phyloP scores from a whole-genome alignment of 2,329 filamentous ascomycete species.

The Pyrenophora graminea region DNA sequence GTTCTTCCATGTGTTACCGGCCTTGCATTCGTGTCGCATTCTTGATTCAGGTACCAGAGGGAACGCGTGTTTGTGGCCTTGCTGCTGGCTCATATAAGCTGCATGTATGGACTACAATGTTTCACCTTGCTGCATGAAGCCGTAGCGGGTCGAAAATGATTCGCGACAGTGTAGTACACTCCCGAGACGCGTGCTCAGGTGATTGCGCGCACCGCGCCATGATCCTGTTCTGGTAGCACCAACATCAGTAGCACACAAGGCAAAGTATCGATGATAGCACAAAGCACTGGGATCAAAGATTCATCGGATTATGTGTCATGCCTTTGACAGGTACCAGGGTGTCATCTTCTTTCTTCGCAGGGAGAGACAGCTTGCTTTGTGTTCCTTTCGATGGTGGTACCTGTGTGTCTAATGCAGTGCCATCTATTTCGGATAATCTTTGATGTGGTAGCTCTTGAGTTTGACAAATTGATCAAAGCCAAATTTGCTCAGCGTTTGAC shows the following conservation, averaged over 20 bases:
- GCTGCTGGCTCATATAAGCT: constrained; percentile 17
- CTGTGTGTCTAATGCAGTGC: constrained; percentile 11
- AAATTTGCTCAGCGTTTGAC: constrained; percentile 84
- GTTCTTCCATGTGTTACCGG: constrained; percentile 27
- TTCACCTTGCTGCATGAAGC: constrained; percentile 20
- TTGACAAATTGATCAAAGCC: constrained; percentile 96
- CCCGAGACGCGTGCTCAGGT: constrained; percentile 22
- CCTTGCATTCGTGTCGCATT: constrained; percentile 40
- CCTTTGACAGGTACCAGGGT: not conserved
- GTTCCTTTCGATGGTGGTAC: constrained; percentile 14
- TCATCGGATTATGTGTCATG: not conserved
- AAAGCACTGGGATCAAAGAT: not conserved
- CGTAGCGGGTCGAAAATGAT: constrained; percentile 1
- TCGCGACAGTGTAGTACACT: constrained; percentile 10
- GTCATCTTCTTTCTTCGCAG: constrained; percentile 9
- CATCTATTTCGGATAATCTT: constrained; percentile 67
- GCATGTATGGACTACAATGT: constrained; percentile 28
- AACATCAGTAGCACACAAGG: not conserved
- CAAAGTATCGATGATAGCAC: not conserved
- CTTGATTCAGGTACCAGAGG: constrained; percentile 30
- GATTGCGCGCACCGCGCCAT: constrained; percentile 8
- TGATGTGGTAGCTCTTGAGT: constrained; percentile 93
- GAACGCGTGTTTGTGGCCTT: constrained; percentile 29
- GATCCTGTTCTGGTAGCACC: not conserved
- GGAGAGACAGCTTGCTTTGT: constrained; percentile 23